phyloP scores from a whole-genome alignment of 2,329 filamentous ascomycete species.

The Fusarium acutatum region DNA sequence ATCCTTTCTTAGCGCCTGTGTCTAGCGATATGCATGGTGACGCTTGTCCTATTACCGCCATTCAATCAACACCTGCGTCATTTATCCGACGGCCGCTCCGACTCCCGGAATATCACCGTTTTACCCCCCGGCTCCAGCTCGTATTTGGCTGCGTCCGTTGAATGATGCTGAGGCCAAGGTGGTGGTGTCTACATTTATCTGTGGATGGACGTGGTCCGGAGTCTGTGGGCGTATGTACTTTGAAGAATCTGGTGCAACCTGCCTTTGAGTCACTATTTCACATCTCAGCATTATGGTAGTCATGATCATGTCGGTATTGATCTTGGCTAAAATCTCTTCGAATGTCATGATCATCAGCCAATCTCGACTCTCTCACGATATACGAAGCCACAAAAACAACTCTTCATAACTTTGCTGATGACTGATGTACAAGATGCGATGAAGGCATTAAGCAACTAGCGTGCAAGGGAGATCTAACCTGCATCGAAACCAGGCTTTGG shows the following conservation, averaged over 20 bases:
- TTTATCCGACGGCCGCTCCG: slow-evolving; percentile 39
- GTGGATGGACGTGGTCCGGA: background rate
- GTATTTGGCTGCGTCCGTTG: background rate
- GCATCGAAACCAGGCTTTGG: background rate
- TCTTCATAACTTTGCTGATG: background rate
- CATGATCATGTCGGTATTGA: background rate
- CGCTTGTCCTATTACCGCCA: background rate
- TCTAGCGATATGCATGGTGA: background rate
- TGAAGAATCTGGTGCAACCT: background rate
- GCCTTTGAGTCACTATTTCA: background rate
- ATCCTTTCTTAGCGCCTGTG: background rate
- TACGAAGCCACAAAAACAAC: background rate
- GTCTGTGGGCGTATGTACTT: background rate
- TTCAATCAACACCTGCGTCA: slow-evolving; percentile 29
- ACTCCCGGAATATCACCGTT: slow-evolving; percentile 41
- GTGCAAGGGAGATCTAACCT: background rate
- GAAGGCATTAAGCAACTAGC: background rate
- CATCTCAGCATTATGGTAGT: background rate
- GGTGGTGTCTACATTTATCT: background rate
- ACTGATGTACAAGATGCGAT: background rate
- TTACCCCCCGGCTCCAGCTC: background rate
- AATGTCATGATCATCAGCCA: background rate
- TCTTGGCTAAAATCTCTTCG: background rate
- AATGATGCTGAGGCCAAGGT: background rate
- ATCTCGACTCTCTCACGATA: background rate